A percentile compares a stretch with the other conserved stretches of the same genome.
These are phyloP conservation scores for Talaromyces marneffei DNA, from an alignment of 2,329 filamentous ascomycete genomes.

Conservation along the genomic window DNA sequence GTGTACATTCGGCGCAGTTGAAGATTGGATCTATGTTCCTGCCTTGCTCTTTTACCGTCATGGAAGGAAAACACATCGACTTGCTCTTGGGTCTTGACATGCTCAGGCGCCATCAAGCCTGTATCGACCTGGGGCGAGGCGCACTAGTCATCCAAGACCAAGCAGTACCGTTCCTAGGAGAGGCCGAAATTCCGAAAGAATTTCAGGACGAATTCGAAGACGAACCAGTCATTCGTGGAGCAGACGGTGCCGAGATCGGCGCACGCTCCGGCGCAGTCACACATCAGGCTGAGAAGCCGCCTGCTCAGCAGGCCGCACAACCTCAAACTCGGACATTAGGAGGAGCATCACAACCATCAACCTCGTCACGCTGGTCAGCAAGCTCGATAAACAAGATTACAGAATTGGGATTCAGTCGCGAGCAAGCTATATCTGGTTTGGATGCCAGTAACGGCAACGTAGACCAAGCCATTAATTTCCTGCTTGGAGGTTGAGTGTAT, in stretches of 20 bases:
- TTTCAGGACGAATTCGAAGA: slow-evolving; percentile 64
- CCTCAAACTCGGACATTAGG: slow-evolving; percentile 17
- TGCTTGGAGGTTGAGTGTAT: slow-evolving; percentile 37
- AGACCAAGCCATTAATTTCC: slow-evolving; percentile 76
- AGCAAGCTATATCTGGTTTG: slow-evolving; percentile 72
- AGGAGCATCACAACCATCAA: slow-evolving; percentile 19
- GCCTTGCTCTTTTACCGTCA: slow-evolving; percentile 95
- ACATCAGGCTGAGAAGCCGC: slow-evolving; percentile 26
- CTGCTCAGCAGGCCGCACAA: neutral
- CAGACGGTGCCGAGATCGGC: slow-evolving; percentile 83
- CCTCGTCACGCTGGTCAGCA: slow-evolving; percentile 43
- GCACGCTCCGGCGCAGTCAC: slow-evolving; percentile 66
- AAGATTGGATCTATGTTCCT: slow-evolving; percentile 83
- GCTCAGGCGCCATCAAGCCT: slow-evolving; percentile 91
- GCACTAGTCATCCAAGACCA: slow-evolving; percentile 82
- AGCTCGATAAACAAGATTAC: slow-evolving; percentile 70
- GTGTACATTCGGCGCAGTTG: slow-evolving; percentile 92
- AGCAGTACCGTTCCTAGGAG: slow-evolving; percentile 82
- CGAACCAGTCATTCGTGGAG: slow-evolving; percentile 78
- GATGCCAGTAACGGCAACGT: slow-evolving; percentile 80
- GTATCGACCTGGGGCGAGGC: slow-evolving; percentile 79
- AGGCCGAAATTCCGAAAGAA: slow-evolving; percentile 88
- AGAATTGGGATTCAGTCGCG: slow-evolving; percentile 68
- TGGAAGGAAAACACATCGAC: slow-evolving; percentile 97
- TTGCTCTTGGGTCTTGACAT: slow-evolving; percentile 91